Base-by-base conservation (phyloP, 352 stramenopile species). In the Phytopythium ostracodes region DNA sequence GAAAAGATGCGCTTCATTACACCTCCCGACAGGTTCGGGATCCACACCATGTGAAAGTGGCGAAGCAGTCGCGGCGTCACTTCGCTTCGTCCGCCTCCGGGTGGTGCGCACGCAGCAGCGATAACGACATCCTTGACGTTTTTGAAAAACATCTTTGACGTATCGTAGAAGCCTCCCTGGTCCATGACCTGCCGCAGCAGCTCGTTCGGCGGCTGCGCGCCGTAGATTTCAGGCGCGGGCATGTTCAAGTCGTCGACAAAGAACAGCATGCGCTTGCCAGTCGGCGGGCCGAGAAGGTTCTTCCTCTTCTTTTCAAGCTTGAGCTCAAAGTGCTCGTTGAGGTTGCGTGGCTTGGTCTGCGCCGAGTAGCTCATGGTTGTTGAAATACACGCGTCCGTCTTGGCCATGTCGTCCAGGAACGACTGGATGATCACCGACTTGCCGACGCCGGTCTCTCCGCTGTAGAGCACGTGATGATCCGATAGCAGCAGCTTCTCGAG, bases 161-260 rank as follows among this genome's bases (percentile, higher is more conserved):
- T 96, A 65, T 98, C 92, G 70, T 98, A 98, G 55, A 82, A 96
- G 0, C 87, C 88, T 10, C 76, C 76, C 59, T 97, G 87, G 58
- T 98, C 92, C 20, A 98, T 88, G 44, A 97, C 81, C 63, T 98
- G 92, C 20, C 92, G 81, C 20, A 98, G 63, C 11, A 98, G 72
- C 55, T 98, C 89, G 56, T 97, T 98, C 8, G 88, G 91, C 33
- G 92, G 93, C 65, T 98, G 92, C 1, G 92, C 91, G 14, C 93
- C 93, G 70, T 98, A 98, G 50, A 91, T 91, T 60, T 98, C 92
- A 8, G 97, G 73, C 49, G 84, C 82, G 22, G 92, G 92, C 89
- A 98, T 97, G 67, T 98, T 98, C 27, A 98, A 63, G 58, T 98
- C 92, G 57, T 98, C 92, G 38, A 98, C 88, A 60, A 94, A 94